Conservation (phyloP, 2,329 filamentous ascomycete species). For the Aaosphaeria arxii region DNA sequence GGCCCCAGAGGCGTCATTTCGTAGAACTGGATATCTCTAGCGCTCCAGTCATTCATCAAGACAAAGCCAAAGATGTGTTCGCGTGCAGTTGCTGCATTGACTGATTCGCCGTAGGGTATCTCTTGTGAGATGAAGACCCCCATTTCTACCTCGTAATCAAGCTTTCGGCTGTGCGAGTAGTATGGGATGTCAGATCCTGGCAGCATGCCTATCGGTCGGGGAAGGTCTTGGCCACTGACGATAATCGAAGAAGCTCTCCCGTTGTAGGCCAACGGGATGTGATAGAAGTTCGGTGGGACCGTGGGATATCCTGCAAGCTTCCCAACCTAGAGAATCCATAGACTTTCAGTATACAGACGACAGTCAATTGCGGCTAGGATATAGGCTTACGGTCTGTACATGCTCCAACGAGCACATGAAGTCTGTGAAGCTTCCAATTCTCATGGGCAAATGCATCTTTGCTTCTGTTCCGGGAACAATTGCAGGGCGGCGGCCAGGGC, state of each 20-base stretch:
- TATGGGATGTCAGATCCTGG: background rate
- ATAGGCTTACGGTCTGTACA: background rate
- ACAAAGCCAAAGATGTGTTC: conserved; percentile 59
- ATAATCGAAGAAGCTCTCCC: background rate
- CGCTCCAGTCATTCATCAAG: conserved; percentile 60
- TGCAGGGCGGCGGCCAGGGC: background rate
- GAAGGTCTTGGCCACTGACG: background rate
- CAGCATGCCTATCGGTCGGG: background rate
- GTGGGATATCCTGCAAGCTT: background rate
- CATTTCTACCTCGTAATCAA: conserved; percentile 47
- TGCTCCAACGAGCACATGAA: conserved; percentile 2
- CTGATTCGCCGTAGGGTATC: conserved; percentile 31
- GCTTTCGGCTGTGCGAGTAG: background rate
- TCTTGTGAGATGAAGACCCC: conserved; percentile 40
- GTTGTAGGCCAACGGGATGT: background rate
- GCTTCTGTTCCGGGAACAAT: background rate
- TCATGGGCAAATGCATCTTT: conserved; percentile 1
- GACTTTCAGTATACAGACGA: background rate
- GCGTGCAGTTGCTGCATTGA: conserved; percentile 35
- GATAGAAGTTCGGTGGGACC: too few species aligned
- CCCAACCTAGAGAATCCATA: background rate
- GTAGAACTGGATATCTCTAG: conserved; percentile 56
- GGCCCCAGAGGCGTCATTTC: conserved; percentile 59
- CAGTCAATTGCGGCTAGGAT: background rate
- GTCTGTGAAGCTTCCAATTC: conserved; percentile 1